A percentile compares a stretch with the other conserved stretches of the same genome.
Conservation (phyloP, 176 grass and related monocot species). For the Oryza officinalis region DNA sequence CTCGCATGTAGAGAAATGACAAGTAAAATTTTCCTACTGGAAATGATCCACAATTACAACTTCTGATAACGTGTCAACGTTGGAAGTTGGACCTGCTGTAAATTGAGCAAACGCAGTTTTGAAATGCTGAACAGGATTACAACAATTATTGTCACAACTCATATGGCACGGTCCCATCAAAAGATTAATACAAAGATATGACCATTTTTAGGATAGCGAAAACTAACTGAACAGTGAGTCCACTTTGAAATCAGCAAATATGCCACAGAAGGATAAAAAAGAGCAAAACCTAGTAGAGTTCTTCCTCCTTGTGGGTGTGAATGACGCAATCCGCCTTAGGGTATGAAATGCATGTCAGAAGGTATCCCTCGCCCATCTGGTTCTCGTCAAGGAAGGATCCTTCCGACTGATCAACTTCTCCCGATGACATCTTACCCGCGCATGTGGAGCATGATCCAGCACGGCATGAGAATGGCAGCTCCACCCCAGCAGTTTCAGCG, state of each 20-base stretch:
- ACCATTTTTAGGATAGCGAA: slow-evolving; percentile 6
- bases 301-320: slow-evolving; percentile 64
- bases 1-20: neutral
- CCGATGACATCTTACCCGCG: slow-evolving; percentile 47
- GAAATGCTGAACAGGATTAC: slow-evolving; percentile 12
- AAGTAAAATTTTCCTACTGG: neutral
- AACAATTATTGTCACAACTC: slow-evolving; percentile 38
- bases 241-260: neutral
- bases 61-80: neutral
- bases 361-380: slow-evolving; percentile 55
- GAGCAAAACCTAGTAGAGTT: slow-evolving; percentile 42
- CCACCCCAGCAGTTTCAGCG: slow-evolving; percentile 53
- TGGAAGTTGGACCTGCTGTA: neutral
- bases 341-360: slow-evolving; percentile 66
- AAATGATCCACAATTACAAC: neutral
- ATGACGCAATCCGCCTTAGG: slow-evolving; percentile 60
- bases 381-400: slow-evolving; percentile 58
- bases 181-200: slow-evolving; percentile 6
- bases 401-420: slow-evolving; percentile 59
- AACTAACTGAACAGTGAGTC: slow-evolving; percentile 1
- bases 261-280: neutral
- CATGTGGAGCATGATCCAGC: slow-evolving; percentile 66
- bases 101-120: slow-evolving; percentile 11
- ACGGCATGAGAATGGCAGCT: slow-evolving; percentile 60
- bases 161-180: neutral